These are phyloP conservation scores for Leccinum longicurvipes DNA, from an alignment of 768 basidiomycete species.

Conservation along the genomic window DNA sequence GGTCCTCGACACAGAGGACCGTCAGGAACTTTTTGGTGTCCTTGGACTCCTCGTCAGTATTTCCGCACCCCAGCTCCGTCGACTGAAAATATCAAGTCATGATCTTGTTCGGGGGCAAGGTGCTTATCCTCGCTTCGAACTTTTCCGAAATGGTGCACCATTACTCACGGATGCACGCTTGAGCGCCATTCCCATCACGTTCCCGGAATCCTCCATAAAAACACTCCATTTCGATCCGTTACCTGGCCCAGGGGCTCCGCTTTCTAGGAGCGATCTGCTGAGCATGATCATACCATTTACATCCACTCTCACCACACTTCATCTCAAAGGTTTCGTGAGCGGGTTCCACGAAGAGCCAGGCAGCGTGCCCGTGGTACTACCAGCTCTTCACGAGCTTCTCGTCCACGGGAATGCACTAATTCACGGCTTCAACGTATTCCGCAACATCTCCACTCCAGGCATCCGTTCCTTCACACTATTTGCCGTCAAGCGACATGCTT, in stretches of 20 bases:
- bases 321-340: slow-evolving; percentile 33
- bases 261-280: slow-evolving; percentile 26
- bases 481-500: slow-evolving; percentile 25
- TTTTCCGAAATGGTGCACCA: slow-evolving; percentile 33
- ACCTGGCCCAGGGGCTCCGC: slow-evolving; percentile 28
- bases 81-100: slow-evolving; percentile 29
- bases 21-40: slow-evolving; percentile 26
- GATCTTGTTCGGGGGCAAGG: slow-evolving; percentile 26
- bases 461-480: slow-evolving; percentile 25
- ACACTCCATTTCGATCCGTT: slow-evolving; percentile 35
- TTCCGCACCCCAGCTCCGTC: slow-evolving; percentile 26
- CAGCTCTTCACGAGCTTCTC: slow-evolving; percentile 27
- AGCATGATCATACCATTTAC: slow-evolving; percentile 29
- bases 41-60: slow-evolving; percentile 21
- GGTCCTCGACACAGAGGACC: slow-evolving; percentile 30
- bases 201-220: slow-evolving; percentile 25
- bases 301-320: slow-evolving; percentile 28
- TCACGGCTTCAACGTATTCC: slow-evolving; percentile 34
- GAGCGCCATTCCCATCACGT: slow-evolving; percentile 32
- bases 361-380: slow-evolving; percentile 31
- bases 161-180: slow-evolving; percentile 31
- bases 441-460: slow-evolving; percentile 32
- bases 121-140: slow-evolving; percentile 26
- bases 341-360: slow-evolving; percentile 32
- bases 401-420: slow-evolving; percentile 31